Evolutionary conservation across 768 basidiomycete genomes (phyloP), one percentile per base, ranked within the genome.

Genomic region (Rhizopogon rudus): DNA sequence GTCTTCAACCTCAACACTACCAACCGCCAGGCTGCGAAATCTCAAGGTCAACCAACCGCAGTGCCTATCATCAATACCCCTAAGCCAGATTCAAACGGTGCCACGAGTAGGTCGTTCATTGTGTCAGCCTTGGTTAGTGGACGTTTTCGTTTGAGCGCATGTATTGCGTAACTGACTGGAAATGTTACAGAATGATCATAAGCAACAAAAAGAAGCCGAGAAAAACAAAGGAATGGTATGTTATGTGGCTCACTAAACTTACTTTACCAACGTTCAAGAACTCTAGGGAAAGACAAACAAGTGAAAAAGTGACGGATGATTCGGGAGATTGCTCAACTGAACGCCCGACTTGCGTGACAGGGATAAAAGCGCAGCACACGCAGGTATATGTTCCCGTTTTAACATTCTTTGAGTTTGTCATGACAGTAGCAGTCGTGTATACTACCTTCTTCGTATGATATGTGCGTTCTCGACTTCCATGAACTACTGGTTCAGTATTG

Each of bases 1-100:
- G 60, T 72, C 37, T 77, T 77, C 57, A 65, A 62, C 0, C 58
- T 72, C 8, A 49, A 22, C 8, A 14, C 13, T 5, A 14, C 48
- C 37, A 37, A 49, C 48, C 14, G 14, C 20, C 46, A 48, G 3
- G 20, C 13, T 12, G 7, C 46, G 13, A 17, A 20, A 14, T 14
- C 48, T 5, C 20, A 9, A 8, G 4, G 0, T 2, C 14, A 20
- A 35, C 17, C 31, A 48, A 10, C 14, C 0, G 2, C 12, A 6
- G 33, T 37, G 33, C 48, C 48, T 9, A 22, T 22, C 33, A 16
- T 49, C 0, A 35, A 37, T 2, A 14, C 33, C 35, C 33, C 46
- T 2, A 22, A 10, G 31, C 31, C 31, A 4, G 17, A 5, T 8
- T 14, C 5, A 20, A 37, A 37, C 35, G 48, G 48, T 22, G 1